A percentile compares a stretch with the other conserved stretches of the same genome.
phyloP scores from a whole-genome alignment of 495 filamentous ascomycete genomes.

The Podospora pseudoanserina region DNA sequence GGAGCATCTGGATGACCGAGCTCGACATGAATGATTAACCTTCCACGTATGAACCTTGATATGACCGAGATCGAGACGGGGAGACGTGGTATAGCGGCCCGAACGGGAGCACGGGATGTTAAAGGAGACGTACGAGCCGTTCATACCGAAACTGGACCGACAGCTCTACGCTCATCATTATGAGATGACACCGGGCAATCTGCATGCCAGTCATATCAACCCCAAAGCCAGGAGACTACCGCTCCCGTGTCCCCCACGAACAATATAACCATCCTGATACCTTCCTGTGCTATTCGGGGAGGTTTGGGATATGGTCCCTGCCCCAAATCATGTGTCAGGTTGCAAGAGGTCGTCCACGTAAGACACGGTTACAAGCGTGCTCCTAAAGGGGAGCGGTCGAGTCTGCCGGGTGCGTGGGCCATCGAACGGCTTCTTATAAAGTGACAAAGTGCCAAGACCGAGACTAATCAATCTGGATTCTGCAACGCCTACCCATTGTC shows the following conservation, averaged over 20 bases:
- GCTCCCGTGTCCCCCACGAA: background rate
- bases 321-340: constrained; percentile 1
- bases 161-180: background rate
- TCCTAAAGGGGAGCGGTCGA: constrained; percentile 5
- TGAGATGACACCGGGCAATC: background rate
- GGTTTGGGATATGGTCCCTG: background rate
- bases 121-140: background rate
- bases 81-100: background rate
- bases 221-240: background rate
- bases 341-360: constrained; percentile 5
- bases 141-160: background rate
- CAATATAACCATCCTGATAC: background rate
- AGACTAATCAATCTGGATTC: background rate
- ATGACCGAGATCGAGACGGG: background rate
- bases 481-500: background rate
- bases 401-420: constrained; percentile 6
- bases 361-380: constrained; percentile 5
- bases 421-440: constrained; percentile 8
- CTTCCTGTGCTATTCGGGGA: background rate
- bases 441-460: constrained; percentile 9
- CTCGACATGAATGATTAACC: background rate
- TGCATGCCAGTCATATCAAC: background rate
- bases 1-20: background rate
- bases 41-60: background rate
- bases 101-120: constrained; percentile 1